phyloP scores from a whole-genome alignment of 2,329 filamentous ascomycete species.

The Arthroderma sp. region DNA sequence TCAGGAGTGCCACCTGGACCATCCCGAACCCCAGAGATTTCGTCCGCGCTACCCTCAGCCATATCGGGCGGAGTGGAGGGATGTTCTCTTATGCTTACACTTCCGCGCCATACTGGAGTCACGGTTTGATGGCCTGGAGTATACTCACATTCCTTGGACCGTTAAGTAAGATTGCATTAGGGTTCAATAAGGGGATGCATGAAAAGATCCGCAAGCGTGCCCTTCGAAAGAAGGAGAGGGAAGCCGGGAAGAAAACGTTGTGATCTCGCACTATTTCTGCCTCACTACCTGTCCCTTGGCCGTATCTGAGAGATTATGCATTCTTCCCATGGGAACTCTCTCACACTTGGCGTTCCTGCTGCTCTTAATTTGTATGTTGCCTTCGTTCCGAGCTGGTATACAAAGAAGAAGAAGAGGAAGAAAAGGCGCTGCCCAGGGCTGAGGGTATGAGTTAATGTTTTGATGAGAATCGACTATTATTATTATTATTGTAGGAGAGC shows the following conservation, averaged over 20 bases:
- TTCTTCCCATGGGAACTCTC: too few relatives aligned
- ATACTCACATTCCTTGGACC: constrained; percentile 51
- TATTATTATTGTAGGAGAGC: not conserved
- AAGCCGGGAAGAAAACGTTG: constrained; percentile 47
- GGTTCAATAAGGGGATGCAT: constrained; percentile 60
- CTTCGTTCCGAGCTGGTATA: not conserved
- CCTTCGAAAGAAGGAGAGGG: constrained; percentile 69
- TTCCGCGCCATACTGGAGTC: constrained; percentile 86
- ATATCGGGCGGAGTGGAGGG: constrained; percentile 65
- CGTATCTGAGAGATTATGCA: too few relatives aligned
- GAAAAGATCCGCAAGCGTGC: constrained; percentile 70
- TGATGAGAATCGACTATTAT: not conserved
- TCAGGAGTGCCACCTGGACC: constrained; percentile 62
- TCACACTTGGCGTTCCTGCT: not conserved
- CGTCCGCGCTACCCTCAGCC: constrained; percentile 63
- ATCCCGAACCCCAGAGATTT: constrained; percentile 76
- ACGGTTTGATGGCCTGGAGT: constrained; percentile 77
- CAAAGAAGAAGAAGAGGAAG: too few relatives aligned
- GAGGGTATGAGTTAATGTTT: not conserved
- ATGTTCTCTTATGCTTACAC: constrained; percentile 70
- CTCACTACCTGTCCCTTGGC: not conserved
- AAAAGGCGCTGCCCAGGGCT: not conserved
- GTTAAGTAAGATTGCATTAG: constrained; percentile 45
- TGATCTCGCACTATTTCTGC: constrained; percentile 13
- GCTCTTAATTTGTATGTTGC: not conserved